Evolutionary conservation across 2,329 filamentous ascomycete species (phyloP).

Genomic region (Aspergillus japonicus): DNA sequence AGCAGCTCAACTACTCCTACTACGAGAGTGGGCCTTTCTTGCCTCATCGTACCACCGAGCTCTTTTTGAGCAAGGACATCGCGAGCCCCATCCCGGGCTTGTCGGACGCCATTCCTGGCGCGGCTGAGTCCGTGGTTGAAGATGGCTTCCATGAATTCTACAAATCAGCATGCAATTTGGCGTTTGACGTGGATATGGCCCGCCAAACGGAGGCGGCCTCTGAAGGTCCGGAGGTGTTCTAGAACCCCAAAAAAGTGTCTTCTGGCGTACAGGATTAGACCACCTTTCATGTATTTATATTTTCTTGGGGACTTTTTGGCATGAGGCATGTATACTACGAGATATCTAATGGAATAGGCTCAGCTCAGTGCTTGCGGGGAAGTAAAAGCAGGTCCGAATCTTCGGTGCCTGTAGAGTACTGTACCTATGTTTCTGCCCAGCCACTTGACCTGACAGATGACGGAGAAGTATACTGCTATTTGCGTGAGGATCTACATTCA

Average conservation of each 20-base stretch:
- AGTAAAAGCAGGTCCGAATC: background rate
- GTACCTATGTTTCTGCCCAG: too few species aligned
- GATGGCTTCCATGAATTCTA: conserved; percentile 1
- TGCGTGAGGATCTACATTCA: too few species aligned
- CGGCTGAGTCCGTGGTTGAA: background rate
- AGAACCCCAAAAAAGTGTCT: conserved; percentile 6
- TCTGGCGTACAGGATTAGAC: background rate
- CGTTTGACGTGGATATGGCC: conserved; percentile 34
- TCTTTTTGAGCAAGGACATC: conserved; percentile 33
- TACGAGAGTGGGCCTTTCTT: conserved; percentile 35
- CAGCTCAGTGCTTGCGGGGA: background rate
- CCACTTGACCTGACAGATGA: too few species aligned
- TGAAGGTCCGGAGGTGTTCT: conserved; percentile 1
- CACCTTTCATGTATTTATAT: conserved; percentile 5
- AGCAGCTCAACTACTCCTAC: conserved; percentile 33
- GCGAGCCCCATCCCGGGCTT: background rate
- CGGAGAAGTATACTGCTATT: too few species aligned
- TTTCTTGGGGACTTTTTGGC: background rate
- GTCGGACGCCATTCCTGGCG: background rate
- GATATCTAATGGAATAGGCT: background rate
- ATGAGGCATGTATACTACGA: conserved; percentile 8
- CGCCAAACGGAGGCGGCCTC: conserved; percentile 1
- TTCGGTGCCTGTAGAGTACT: too few species aligned
- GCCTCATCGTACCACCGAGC: conserved; percentile 28
- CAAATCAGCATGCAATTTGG: conserved; percentile 31